phyloP scores from a whole-genome alignment of 306 rosid species.

The Coriaria nepalensis region DNA sequence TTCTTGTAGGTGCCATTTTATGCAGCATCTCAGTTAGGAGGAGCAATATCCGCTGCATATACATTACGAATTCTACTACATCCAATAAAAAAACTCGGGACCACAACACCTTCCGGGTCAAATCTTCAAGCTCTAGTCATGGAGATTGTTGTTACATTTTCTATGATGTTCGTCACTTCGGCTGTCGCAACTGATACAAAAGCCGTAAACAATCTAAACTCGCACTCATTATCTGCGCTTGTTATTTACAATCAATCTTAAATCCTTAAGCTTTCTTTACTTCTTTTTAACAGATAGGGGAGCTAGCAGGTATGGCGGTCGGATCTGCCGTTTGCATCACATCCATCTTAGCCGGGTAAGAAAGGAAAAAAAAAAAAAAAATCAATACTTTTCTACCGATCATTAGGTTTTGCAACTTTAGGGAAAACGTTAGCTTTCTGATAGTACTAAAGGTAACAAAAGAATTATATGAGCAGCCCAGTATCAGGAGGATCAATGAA shows the following conservation, averaged over 20 bases:
- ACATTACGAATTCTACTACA: slow-evolving; percentile 33
- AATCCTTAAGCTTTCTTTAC: neutral
- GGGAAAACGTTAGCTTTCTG: neutral
- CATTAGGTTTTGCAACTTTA: neutral
- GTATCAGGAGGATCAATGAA: slow-evolving; percentile 89
- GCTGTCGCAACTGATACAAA: slow-evolving; percentile 66
- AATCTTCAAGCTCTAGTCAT: slow-evolving; percentile 40
- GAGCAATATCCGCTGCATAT: slow-evolving; percentile 60
- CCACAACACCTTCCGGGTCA: slow-evolving; percentile 53
- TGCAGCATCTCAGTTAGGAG: slow-evolving; percentile 53
- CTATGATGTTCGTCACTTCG: slow-evolving; percentile 57
- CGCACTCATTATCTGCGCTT: neutral
- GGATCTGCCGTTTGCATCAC: slow-evolving; percentile 68
- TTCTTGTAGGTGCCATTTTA: slow-evolving; percentile 58
- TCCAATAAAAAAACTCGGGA: slow-evolving; percentile 40
- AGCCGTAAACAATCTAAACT: slow-evolving; percentile 30
- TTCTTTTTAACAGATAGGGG: slow-evolving; percentile 31
- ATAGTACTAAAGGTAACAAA: neutral
- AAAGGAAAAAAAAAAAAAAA: neutral
- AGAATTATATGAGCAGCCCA: slow-evolving; percentile 32
- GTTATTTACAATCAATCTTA: neutral
- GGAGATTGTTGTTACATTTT: slow-evolving; percentile 55
- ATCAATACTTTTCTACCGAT: neutral
- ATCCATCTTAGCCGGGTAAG: slow-evolving; percentile 79
- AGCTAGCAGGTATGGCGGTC: slow-evolving; percentile 67